Conservation (phyloP, 495 filamentous ascomycete genomes). For the Lophiotrema nucula region DNA sequence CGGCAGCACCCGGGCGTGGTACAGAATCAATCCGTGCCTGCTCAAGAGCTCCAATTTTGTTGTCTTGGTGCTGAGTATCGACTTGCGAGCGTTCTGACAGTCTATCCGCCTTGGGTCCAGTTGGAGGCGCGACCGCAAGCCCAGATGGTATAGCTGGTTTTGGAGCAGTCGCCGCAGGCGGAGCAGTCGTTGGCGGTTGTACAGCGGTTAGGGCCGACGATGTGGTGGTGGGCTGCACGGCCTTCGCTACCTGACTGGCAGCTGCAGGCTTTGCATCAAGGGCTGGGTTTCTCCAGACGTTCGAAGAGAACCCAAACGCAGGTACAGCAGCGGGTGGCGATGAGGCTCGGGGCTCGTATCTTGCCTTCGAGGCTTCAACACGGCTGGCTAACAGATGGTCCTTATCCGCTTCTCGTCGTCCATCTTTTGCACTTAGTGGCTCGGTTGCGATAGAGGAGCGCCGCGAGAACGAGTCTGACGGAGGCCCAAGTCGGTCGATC, state of each 20-base stretch:
- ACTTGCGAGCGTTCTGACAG: constrained; percentile 15
- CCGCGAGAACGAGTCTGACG: constrained; percentile 24
- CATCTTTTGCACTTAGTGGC: constrained; percentile 36
- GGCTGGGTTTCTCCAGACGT: constrained; percentile 38
- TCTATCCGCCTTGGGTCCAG: constrained; percentile 40
- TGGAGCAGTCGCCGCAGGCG: constrained; percentile 2
- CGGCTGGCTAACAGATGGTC: constrained; percentile 43
- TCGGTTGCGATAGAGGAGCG: constrained; percentile 30
- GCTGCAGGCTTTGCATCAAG: constrained; percentile 39
- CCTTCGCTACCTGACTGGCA: constrained; percentile 5
- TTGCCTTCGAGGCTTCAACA: constrained; percentile 45
- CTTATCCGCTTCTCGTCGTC: constrained; percentile 47
- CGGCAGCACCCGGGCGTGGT: constrained; percentile 4
- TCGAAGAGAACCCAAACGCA: constrained; percentile 55
- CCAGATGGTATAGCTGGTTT: constrained; percentile 15
- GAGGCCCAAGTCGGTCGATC: constrained; percentile 15
- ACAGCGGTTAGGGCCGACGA: constrained; percentile 1
- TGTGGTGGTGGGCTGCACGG: background rate
- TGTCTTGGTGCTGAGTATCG: constrained; percentile 13
- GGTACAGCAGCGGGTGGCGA: constrained; percentile 71
- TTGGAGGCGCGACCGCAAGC: constrained; percentile 30
- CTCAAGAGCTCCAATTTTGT: constrained; percentile 1
- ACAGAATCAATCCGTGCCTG: constrained; percentile 10
- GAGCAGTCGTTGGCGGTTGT: background rate
- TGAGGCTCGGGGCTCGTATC: constrained; percentile 41